Conservation (phyloP, 2,329 filamentous ascomycete genomes). For the Chrysosphaeria jannelii region DNA sequence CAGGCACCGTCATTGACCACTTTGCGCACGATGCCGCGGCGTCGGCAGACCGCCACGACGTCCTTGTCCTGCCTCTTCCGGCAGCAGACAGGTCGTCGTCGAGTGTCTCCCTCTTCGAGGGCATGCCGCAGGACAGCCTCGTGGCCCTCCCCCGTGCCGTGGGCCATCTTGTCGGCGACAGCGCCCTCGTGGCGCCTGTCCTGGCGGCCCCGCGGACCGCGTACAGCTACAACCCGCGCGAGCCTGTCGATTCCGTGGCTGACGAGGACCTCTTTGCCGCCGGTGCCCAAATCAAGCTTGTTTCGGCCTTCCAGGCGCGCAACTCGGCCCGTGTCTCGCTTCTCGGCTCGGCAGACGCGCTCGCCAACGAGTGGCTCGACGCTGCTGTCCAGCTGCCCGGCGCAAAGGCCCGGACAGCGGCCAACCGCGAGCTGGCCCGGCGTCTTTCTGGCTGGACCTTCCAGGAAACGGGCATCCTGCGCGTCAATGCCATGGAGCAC, state of each 20-base stretch:
- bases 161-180: constrained; percentile 53
- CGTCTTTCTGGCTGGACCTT: constrained; percentile 85
- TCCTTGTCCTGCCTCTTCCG: constrained; percentile 48
- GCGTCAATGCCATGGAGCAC: constrained; percentile 61
- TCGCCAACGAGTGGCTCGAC: constrained; percentile 72
- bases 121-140: constrained; percentile 14
- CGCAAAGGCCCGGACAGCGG: constrained; percentile 18
- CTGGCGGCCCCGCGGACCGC: constrained; percentile 57
- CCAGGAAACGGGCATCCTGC: constrained; percentile 71
- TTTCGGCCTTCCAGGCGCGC: constrained; percentile 68
- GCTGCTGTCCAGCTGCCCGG: constrained; percentile 37
- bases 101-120: constrained; percentile 47
- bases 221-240: constrained; percentile 85
- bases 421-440: constrained; percentile 64
- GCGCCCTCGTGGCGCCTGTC: constrained; percentile 51
- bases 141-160: constrained; percentile 60
- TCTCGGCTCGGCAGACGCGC: constrained; percentile 58
- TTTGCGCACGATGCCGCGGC: constrained; percentile 68
- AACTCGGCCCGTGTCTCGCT: constrained; percentile 79
- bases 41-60: constrained; percentile 60
- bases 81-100: constrained; percentile 31
- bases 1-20: constrained; percentile 69
- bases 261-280: constrained; percentile 42
- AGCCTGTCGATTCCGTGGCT: constrained; percentile 41
- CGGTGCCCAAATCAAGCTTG: constrained; percentile 54